Percentiles rank a stretch among this genome's conserved stretches.
These are phyloP conservation scores for Kodamaea derodonti DNA, from an alignment of 1,139 yeast species.

Conservation along the genomic window DNA sequence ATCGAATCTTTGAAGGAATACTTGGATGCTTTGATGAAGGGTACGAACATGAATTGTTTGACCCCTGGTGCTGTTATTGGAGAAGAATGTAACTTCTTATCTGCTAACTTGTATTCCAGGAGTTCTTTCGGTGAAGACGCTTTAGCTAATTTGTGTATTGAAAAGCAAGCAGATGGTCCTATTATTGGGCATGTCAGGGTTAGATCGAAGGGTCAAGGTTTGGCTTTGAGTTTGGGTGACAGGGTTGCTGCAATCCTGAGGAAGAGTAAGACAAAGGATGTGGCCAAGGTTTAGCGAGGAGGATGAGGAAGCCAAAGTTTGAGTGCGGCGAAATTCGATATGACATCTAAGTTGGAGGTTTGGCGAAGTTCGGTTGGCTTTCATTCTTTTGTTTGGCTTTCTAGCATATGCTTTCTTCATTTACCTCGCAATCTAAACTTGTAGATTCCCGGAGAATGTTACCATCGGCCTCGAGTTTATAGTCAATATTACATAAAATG, in stretches of 20 bases:
- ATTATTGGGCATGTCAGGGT: conserved; percentile 94
- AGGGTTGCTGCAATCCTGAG: conserved; percentile 78
- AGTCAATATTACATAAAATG: too few species aligned
- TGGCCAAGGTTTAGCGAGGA: too few species aligned
- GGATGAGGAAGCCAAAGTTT: too few species aligned
- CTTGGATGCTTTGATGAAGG: conserved; percentile 70
- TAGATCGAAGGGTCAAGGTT: conserved; percentile 96
- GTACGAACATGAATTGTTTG: conserved; percentile 91
- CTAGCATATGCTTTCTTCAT: not conserved
- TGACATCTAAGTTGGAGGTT: too few species aligned
- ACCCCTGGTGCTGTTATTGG: conserved; percentile 88
- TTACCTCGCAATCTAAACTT: too few species aligned
- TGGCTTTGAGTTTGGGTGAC: conserved; percentile 93
- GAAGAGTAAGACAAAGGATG: conserved; percentile 25
- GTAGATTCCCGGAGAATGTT: too few species aligned
- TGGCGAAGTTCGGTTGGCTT: too few species aligned
- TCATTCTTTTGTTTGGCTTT: not conserved
- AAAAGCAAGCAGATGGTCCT: conserved; percentile 68
- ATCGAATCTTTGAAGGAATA: conserved; percentile 71
- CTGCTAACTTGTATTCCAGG: conserved; percentile 90
- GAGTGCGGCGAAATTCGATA: too few species aligned
- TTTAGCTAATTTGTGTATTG: conserved; percentile 91
- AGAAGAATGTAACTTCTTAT: conserved; percentile 85
- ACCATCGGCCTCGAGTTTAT: too few species aligned
- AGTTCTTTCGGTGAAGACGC: conserved; percentile 98